These are phyloP conservation scores for Claviceps paspali DNA, from an alignment of 2,329 filamentous ascomycete genomes.

Conservation along the genomic window DNA sequence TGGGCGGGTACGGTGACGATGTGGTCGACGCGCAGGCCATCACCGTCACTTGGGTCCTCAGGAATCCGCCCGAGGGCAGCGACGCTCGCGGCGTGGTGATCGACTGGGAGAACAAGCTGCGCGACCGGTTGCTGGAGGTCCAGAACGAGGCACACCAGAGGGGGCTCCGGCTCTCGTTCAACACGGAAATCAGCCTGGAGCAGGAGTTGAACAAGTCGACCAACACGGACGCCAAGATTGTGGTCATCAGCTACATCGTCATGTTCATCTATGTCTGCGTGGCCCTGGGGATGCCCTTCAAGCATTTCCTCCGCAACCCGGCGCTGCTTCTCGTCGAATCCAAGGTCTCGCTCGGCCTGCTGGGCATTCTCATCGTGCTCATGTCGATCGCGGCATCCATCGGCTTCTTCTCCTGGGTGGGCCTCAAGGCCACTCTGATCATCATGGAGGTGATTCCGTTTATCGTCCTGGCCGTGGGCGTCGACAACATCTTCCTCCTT, in stretches of 20 bases:
- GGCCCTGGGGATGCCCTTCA: slow-evolving; percentile 72
- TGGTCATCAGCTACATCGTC: slow-evolving; percentile 90
- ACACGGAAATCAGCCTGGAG: slow-evolving; percentile 85
- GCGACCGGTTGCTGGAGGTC: slow-evolving; percentile 56
- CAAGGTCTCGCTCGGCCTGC: slow-evolving; percentile 90
- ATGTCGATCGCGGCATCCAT: slow-evolving; percentile 97
- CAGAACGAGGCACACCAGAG: slow-evolving; percentile 65
- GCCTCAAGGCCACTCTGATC: slow-evolving; percentile 89
- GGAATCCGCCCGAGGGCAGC: slow-evolving; percentile 65
- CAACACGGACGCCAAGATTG: slow-evolving; percentile 94
- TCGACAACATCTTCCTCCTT: slow-evolving; percentile 98
- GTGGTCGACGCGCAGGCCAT: slow-evolving; percentile 64
- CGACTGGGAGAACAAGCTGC: slow-evolving; percentile 77
- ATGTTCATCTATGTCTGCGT: slow-evolving; percentile 98
- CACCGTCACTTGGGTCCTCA: slow-evolving; percentile 88
- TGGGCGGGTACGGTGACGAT: slow-evolving; percentile 63
- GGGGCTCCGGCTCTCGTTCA: slow-evolving; percentile 82
- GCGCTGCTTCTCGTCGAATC: slow-evolving; percentile 80
- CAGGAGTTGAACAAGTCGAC: slow-evolving; percentile 95
- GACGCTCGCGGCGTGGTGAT: slow-evolving; percentile 57
- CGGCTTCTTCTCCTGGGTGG: slow-evolving; percentile 80
- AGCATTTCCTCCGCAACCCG: slow-evolving; percentile 67
- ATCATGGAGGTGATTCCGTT: slow-evolving; percentile 98
- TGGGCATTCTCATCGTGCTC: slow-evolving; percentile 85
- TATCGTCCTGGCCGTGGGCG: slow-evolving; percentile 86